Base-by-base conservation (phyloP, 2,329 filamentous ascomycete species). In the Fusarium domesticum region DNA sequence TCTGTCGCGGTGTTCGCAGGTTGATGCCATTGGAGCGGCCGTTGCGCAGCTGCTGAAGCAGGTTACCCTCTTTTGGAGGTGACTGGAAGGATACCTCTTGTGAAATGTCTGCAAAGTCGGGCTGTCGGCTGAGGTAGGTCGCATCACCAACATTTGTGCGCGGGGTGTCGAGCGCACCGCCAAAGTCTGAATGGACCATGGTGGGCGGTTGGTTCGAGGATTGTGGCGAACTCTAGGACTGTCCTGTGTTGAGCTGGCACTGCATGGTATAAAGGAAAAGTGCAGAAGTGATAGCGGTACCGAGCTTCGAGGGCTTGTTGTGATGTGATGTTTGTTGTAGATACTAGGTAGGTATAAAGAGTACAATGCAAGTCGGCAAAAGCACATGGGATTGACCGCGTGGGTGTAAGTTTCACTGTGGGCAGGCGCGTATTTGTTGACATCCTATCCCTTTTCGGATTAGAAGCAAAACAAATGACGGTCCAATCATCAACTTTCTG, bases 71-170 rank as follows among this genome's bases (percentile, higher is more conserved):
- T 67, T 88, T 91, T 19, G 76, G 80, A 18, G 87, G 91, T 20
- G 88, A 90, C 44, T 84, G 81, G 57, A 96, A 96, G 1, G 92
- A 93, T 45, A 88, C 83, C 64, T 95, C 89, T 59, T 90, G 85
- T 40, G 89, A 95, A 56, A 92, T 83, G 59, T 95, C 89, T 47
- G 64, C 67, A 62, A 95, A 83, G 62, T 89, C 84, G 58, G 83
- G 71, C 70, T 78, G 69, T 68, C 82, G 74, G 66, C 71, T 81
- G 51, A 95, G 75, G 67, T 85, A 92, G 55, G 90, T 95, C 68
- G 83, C 83, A 77, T 96, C 89, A 62, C 86, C 89, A 56, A 84
- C 69, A 62, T 90, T 87, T 50, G 89, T 95, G 64, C 86, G 85
- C 61, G 92, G 92, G 58, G 91, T 95, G 70, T 93, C 87, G 69